Conservation (phyloP, 1,284 basidiomycete species). For the Ceratobasidium theobromae region DNA sequence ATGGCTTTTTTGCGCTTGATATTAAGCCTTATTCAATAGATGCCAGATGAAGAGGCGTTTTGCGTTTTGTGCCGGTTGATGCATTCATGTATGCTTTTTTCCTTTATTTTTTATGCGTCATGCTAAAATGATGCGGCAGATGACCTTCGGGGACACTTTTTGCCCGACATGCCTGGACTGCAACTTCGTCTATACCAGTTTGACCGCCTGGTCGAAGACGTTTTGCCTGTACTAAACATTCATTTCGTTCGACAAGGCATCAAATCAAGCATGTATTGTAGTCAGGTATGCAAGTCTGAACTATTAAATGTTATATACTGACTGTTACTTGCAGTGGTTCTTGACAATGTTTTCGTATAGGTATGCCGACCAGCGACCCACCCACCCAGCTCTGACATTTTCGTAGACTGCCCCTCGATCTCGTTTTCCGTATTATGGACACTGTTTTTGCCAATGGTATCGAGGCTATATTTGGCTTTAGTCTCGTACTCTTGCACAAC, state of each 20-base stretch:
- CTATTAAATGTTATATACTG: no score
- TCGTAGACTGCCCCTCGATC: constrained; percentile 85
- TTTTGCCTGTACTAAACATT: constrained; percentile 85
- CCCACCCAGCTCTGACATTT: constrained; percentile 5
- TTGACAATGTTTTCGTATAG: constrained; percentile 95
- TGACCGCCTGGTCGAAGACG: constrained; percentile 90
- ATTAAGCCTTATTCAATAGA: constrained; percentile 52
- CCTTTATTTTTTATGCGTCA: neutral
- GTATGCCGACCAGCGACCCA: constrained; percentile 47
- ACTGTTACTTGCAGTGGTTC: no score
- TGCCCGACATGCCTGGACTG: constrained; percentile 97
- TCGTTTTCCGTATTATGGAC: constrained; percentile 95
- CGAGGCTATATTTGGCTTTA: constrained; percentile 96
- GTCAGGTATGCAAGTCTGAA: no score
- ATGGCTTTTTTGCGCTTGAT: neutral
- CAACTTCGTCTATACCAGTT: constrained; percentile 90
- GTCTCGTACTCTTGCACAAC: constrained; percentile 80
- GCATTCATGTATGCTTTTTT: constrained; percentile 62
- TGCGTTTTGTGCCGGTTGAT: constrained; percentile 95
- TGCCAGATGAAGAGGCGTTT: constrained; percentile 99
- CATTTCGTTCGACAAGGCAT: constrained; percentile 92
- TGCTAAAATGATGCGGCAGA: constrained; percentile 44
- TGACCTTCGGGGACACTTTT: constrained; percentile 91
- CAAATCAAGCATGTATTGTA: constrained; percentile 93
- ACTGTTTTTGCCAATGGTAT: constrained; percentile 95